A percentile compares a stretch with the other conserved stretches of the same genome.
These are phyloP conservation scores for Fonsecaea pugnacius DNA, from an alignment of 2,329 filamentous ascomycete genomes.

Conservation along the genomic window DNA sequence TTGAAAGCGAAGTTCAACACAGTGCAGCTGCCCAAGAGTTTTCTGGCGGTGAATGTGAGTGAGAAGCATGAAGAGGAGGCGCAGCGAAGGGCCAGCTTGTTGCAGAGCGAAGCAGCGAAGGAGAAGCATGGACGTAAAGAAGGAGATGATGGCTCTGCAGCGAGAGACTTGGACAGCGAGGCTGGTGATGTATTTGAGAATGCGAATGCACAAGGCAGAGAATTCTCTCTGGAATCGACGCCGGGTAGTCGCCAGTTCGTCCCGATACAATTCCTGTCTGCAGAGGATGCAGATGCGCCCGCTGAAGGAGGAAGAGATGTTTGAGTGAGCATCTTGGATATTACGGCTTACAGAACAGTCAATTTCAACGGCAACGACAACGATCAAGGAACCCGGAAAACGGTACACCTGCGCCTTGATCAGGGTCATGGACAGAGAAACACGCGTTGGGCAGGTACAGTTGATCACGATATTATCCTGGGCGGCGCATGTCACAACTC, in stretches of 20 bases:
- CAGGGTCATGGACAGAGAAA: neutral
- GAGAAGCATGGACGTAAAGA: slow-evolving; percentile 9
- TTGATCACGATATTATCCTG: neutral
- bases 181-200: neutral
- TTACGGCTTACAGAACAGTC: neutral
- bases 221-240: neutral
- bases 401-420: neutral
- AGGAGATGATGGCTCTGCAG: neutral
- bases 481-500: neutral
- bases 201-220: neutral
- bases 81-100: slow-evolving; percentile 28
- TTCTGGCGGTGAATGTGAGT: slow-evolving; percentile 57
- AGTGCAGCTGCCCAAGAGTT: slow-evolving; percentile 60
- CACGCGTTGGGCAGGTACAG: neutral
- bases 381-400: neutral
- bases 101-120: slow-evolving; percentile 31
- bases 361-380: neutral
- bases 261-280: neutral
- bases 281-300: neutral
- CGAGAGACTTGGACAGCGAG: neutral
- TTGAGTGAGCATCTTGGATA: neutral
- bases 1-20: slow-evolving; percentile 92
- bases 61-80: slow-evolving; percentile 50
- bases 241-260: neutral
- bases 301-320: neutral